These are phyloP conservation scores for Grosmannia huntii DNA, from an alignment of 2,329 filamentous ascomycete species.

Conservation along the genomic window DNA sequence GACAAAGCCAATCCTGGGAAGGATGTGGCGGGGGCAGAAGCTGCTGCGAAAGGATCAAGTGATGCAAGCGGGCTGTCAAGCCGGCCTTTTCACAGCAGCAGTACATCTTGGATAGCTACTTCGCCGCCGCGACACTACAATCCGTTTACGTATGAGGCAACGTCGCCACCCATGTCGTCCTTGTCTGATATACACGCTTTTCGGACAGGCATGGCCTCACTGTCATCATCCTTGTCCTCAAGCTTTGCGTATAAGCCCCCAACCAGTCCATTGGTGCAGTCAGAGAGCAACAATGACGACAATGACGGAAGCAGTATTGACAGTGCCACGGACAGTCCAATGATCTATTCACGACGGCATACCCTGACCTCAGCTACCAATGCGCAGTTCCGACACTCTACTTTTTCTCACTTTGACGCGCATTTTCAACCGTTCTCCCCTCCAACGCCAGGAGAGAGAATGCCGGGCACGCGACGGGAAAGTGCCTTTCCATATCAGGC, in stretches of 20 bases:
- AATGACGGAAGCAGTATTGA: slow-evolving; percentile 22
- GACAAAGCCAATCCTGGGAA: not conserved
- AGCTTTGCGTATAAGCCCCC: slow-evolving; percentile 78
- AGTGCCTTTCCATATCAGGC: slow-evolving; percentile 56
- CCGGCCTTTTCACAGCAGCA: slow-evolving; percentile 8
- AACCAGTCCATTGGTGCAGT: slow-evolving; percentile 84
- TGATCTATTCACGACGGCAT: slow-evolving; percentile 43
- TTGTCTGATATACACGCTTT: slow-evolving; percentile 7
- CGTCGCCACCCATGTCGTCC: slow-evolving; percentile 8
- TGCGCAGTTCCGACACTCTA: not conserved
- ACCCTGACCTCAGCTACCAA: slow-evolving; percentile 54
- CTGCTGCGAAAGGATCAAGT: slow-evolving; percentile 4
- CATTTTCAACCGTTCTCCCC: not conserved
- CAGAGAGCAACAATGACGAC: slow-evolving; percentile 66
- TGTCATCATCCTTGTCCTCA: slow-evolving; percentile 61
- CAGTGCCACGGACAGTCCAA: slow-evolving; percentile 21
- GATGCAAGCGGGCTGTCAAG: not conserved
- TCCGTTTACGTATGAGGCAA: slow-evolving; percentile 27
- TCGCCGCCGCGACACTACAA: slow-evolving; percentile 42
- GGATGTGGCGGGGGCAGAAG: not conserved
- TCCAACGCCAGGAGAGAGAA: slow-evolving; percentile 7
- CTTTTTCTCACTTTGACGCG: slow-evolving; percentile 14
- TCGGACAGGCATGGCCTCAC: slow-evolving; percentile 32
- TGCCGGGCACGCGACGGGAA: slow-evolving; percentile 39
- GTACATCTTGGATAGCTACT: slow-evolving; percentile 35